phyloP scores from a whole-genome alignment of 805 yeast species.

The Candida incommunis region DNA sequence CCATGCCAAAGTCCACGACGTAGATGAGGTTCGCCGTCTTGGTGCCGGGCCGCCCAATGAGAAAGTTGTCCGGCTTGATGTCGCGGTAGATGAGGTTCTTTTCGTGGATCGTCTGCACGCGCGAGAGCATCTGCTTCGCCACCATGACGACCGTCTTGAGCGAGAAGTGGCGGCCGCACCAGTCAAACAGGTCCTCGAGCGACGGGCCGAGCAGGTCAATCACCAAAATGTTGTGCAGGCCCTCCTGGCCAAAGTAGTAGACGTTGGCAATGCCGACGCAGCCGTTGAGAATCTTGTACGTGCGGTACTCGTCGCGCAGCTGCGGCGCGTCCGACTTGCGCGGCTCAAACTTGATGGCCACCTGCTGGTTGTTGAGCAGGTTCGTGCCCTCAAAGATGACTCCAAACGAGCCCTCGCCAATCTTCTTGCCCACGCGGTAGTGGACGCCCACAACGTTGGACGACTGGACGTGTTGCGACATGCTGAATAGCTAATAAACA shows the following conservation, averaged over 20 bases:
- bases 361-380: conserved; percentile 79
- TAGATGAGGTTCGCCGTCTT: conserved; percentile 76
- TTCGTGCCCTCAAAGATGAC: conserved; percentile 93
- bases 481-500: too few relatives aligned
- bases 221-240: conserved; percentile 86
- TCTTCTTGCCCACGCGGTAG: conserved; percentile 91
- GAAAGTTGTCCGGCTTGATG: conserved; percentile 93
- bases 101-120: conserved; percentile 78
- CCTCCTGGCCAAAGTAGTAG: conserved; percentile 98
- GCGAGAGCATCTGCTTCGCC: conserved; percentile 84
- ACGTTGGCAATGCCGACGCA: conserved; percentile 84
- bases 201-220: conserved; percentile 94
- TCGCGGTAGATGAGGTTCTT: conserved; percentile 89
- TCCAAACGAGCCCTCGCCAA: conserved; percentile 98
- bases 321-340: conserved; percentile 96
- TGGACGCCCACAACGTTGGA: conserved; percentile 69
- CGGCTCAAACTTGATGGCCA: conserved; percentile 92
- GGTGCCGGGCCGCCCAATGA: conserved; percentile 79
- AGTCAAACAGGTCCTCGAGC: conserved; percentile 89
- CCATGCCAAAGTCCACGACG: conserved; percentile 97
- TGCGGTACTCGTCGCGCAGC: conserved; percentile 86
- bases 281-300: conserved; percentile 79
- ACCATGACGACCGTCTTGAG: conserved; percentile 86
- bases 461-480: conserved; percentile 1
- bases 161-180: conserved; percentile 89